Conservation (phyloP, 805 yeast genomes). For the Starmerella kuoi region DNA sequence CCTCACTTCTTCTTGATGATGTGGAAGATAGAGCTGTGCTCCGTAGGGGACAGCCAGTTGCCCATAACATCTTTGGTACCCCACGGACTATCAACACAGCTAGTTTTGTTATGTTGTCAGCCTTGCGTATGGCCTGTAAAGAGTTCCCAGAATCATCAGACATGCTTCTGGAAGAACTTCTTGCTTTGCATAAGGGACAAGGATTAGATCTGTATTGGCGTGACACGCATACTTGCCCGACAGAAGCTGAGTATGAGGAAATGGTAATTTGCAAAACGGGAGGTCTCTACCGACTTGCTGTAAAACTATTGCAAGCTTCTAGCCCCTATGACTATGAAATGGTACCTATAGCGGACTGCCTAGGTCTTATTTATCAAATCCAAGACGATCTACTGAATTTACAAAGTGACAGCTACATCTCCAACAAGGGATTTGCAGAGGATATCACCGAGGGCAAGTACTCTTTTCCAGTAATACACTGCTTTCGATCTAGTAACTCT, state of each 20-base stretch:
- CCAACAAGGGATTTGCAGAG: slow-evolving; percentile 68
- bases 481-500: slow-evolving; percentile 31
- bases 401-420: slow-evolving; percentile 37
- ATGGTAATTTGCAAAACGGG: slow-evolving; percentile 89
- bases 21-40: slow-evolving; percentile 66
- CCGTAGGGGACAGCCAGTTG: slow-evolving; percentile 67
- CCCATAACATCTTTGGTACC: slow-evolving; percentile 64
- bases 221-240: slow-evolving; percentile 48
- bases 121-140: slow-evolving; percentile 40
- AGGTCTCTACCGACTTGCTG: slow-evolving; percentile 69
- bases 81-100: slow-evolving; percentile 77
- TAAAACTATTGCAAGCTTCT: slow-evolving; percentile 42
- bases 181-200: slow-evolving; percentile 79
- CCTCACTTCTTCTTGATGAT: slow-evolving; percentile 69
- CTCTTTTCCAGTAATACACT: slow-evolving; percentile 74
- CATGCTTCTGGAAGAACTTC: slow-evolving; percentile 57
- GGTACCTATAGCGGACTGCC: slow-evolving; percentile 52
- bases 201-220: slow-evolving; percentile 85
- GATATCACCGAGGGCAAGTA: slow-evolving; percentile 84
- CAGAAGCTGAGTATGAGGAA: slow-evolving; percentile 48
- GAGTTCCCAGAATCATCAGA: slow-evolving; percentile 29
- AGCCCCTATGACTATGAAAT: slow-evolving; percentile 26
- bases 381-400: slow-evolving; percentile 75
- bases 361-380: slow-evolving; percentile 79
- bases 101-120: slow-evolving; percentile 66